Conservation (phyloP, 768 basidiomycete species). For the Serendipita vermifera region DNA sequence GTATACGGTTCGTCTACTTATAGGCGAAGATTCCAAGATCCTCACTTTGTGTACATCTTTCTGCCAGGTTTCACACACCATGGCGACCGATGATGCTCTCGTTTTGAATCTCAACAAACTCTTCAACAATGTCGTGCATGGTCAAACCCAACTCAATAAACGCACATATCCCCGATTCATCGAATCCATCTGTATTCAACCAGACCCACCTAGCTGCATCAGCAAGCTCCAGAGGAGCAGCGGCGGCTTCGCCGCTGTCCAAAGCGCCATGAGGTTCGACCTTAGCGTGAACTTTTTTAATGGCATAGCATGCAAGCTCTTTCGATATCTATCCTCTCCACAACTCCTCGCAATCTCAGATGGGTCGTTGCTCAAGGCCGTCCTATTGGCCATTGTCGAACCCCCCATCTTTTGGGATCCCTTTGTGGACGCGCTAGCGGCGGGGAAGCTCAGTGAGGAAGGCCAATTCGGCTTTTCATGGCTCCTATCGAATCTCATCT, state of each 20-base stretch:
- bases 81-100: conserved; percentile 9
- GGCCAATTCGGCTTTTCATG: conserved; percentile 32
- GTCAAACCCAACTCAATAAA: neutral
- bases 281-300: conserved; percentile 31
- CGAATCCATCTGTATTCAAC: conserved; percentile 32
- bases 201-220: conserved; percentile 29
- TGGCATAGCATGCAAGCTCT: conserved; percentile 26
- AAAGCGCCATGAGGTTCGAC: conserved; percentile 31
- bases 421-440: conserved; percentile 16
- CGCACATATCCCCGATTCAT: conserved; percentile 26
- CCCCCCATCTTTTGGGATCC: conserved; percentile 40
- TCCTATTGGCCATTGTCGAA: conserved; percentile 33
- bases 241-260: conserved; percentile 29
- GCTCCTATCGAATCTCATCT: conserved; percentile 39
- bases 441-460: conserved; percentile 17
- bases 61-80: too few relatives aligned
- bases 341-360: conserved; percentile 28
- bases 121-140: conserved; percentile 8
- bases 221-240: conserved; percentile 26
- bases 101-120: conserved; percentile 24
- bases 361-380: conserved; percentile 30
- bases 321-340: conserved; percentile 29
- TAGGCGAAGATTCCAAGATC: too few relatives aligned
- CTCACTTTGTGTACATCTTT: too few relatives aligned
- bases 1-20: too few relatives aligned